These are phyloP conservation scores for Yarrowia sp. DNA, from an alignment of 805 yeast genomes.

Conservation along the genomic window DNA sequence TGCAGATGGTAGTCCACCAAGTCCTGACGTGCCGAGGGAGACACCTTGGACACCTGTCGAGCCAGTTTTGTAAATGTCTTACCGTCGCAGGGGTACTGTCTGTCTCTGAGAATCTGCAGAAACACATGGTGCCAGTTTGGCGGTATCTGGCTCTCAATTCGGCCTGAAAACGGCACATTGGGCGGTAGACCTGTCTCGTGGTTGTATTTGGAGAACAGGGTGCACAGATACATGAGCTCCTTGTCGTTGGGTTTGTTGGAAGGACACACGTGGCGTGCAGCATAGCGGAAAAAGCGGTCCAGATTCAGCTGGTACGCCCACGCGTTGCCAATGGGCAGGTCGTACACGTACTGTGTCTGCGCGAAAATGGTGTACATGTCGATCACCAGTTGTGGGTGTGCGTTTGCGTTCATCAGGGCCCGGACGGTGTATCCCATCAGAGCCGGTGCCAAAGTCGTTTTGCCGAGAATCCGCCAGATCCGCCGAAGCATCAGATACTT, in stretches of 20 bases:
- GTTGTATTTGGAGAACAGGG: conserved; percentile 9
- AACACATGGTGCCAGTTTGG: conserved; percentile 10
- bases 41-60: background rate
- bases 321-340: conserved; percentile 19
- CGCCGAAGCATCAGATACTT: background rate
- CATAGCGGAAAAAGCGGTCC: background rate
- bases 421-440: background rate
- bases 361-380: conserved; percentile 10
- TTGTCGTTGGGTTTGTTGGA: background rate
- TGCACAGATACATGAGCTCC: background rate
- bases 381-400: background rate
- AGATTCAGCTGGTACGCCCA: conserved; percentile 15
- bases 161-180: background rate
- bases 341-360: conserved; percentile 9
- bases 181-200: conserved; percentile 20
- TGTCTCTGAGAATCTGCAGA: conserved; percentile 5
- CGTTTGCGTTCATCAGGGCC: background rate
- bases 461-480: conserved; percentile 17
- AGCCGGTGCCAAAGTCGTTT: background rate
- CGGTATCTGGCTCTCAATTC: background rate
- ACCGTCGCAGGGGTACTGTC: conserved; percentile 16
- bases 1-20: conserved; percentile 17
- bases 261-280: background rate
- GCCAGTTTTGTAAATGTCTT: background rate
- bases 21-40: conserved; percentile 8